Evolutionary conservation across 2,329 filamentous ascomycete genomes (phyloP).

Genomic region (Tolypocladium pustulatum): DNA sequence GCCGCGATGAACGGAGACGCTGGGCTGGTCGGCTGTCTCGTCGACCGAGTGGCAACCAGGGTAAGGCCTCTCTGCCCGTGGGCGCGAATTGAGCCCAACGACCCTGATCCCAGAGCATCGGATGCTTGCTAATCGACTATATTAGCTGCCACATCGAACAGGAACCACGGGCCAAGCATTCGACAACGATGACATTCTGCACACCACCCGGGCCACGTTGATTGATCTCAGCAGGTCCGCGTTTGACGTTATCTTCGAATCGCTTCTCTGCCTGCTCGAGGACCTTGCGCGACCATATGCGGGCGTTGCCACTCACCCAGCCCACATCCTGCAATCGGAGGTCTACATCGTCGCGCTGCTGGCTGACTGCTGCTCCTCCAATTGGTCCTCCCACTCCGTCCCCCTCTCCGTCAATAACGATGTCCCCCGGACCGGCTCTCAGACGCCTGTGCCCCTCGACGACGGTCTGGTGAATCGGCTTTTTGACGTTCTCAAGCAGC

Average conservation of each 20-base stretch:
- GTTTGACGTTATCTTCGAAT: slow-evolving; percentile 43
- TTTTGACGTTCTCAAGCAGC: slow-evolving; percentile 43
- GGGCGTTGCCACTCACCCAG: slow-evolving; percentile 39
- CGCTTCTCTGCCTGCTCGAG: slow-evolving; percentile 47
- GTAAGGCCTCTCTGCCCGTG: slow-evolving; percentile 28
- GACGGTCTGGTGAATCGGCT: slow-evolving; percentile 42
- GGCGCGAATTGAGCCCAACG: background rate
- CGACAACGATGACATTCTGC: slow-evolving; percentile 48
- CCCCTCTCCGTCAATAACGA: slow-evolving; percentile 17
- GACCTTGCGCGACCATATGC: slow-evolving; percentile 46
- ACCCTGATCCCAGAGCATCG: background rate
- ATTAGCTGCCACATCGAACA: slow-evolving; percentile 7
- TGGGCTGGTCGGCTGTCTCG: slow-evolving; percentile 49
- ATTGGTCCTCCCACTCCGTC: slow-evolving; percentile 35
- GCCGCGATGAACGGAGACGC: slow-evolving; percentile 45
- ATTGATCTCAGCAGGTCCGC: slow-evolving; percentile 47
- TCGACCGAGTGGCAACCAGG: slow-evolving; percentile 52
- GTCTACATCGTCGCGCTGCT: slow-evolving; percentile 52
- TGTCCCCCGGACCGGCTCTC: slow-evolving; percentile 7
- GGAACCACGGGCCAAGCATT: slow-evolving; percentile 2
- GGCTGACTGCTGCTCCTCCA: slow-evolving; percentile 53
- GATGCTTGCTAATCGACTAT: background rate
- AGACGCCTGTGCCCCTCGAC: slow-evolving; percentile 30
- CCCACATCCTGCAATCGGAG: slow-evolving; percentile 53
- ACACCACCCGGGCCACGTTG: slow-evolving; percentile 50